Evolutionary conservation across 2,329 filamentous ascomycete genomes (phyloP).

Genomic region (Pseudogymnoascus sp.): DNA sequence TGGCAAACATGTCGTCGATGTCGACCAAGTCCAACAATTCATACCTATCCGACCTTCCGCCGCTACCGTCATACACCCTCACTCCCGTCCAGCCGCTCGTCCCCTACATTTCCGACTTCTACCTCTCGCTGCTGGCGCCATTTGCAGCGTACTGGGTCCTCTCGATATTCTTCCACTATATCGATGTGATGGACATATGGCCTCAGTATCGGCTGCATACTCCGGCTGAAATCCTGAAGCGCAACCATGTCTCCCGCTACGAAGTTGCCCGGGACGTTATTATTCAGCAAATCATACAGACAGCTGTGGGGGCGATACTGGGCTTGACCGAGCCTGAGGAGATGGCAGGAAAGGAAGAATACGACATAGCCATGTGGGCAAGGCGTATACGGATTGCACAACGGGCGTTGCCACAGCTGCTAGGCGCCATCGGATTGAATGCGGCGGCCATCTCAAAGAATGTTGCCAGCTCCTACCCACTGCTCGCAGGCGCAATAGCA

Average conservation of each 20-base stretch:
- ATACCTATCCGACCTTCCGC: slow-evolving; percentile 60
- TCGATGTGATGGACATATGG: slow-evolving; percentile 80
- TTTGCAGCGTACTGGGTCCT: slow-evolving; percentile 82
- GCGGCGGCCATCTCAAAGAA: slow-evolving; percentile 68
- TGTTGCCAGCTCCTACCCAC: slow-evolving; percentile 61
- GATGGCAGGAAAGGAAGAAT: slow-evolving; percentile 68
- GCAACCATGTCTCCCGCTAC: slow-evolving; percentile 76
- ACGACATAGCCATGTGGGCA: slow-evolving; percentile 87
- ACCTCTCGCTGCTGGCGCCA: slow-evolving; percentile 67
- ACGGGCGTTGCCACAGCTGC: slow-evolving; percentile 63
- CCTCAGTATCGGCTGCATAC: slow-evolving; percentile 92
- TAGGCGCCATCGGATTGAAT: slow-evolving; percentile 70
- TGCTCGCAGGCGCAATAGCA: slow-evolving; percentile 66
- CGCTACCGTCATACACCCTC: slow-evolving; percentile 75
- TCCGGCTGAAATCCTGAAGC: slow-evolving; percentile 78
- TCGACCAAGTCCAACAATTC: slow-evolving; percentile 21
- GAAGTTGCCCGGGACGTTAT: slow-evolving; percentile 87
- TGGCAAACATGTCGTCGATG: slow-evolving; percentile 11
- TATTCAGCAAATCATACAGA: slow-evolving; percentile 86
- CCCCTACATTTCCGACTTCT: slow-evolving; percentile 72
- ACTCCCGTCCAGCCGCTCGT: slow-evolving; percentile 64
- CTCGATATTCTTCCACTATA: slow-evolving; percentile 77
- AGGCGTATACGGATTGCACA: slow-evolving; percentile 73
- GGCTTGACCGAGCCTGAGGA: slow-evolving; percentile 67
- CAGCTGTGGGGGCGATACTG: slow-evolving; percentile 59